Conservation (phyloP, 306 rosid genomes). For the Gleditsia sinensis region DNA sequence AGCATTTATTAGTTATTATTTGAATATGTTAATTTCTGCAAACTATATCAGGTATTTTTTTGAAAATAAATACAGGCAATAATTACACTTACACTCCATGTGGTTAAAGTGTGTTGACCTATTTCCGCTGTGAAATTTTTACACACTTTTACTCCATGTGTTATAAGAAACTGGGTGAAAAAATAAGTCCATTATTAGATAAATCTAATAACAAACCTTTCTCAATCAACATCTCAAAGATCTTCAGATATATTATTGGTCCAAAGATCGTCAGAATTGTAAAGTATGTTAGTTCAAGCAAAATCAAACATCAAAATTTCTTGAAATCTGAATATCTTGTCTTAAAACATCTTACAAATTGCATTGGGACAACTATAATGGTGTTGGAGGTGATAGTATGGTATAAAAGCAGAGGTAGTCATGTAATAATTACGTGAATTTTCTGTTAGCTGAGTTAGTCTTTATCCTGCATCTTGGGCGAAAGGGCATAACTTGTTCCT, state of each 20-base stretch:
- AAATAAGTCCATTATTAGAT: not conserved
- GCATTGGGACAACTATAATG: constrained; percentile 21
- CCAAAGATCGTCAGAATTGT: not conserved
- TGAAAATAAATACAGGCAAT: constrained; percentile 2
- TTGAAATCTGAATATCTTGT: constrained; percentile 17
- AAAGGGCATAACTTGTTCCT: not conserved
- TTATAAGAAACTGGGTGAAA: not conserved
- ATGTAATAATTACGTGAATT: not conserved
- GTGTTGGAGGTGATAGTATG: constrained; percentile 26
- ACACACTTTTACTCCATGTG: not conserved
- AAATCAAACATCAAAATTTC: constrained; percentile 1
- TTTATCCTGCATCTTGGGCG: constrained; percentile 23
- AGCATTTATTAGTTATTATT: not conserved
- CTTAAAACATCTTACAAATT: not conserved
- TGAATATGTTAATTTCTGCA: constrained; percentile 23
- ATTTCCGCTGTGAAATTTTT: not conserved
- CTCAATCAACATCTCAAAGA: not conserved
- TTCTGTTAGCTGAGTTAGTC: constrained; percentile 23
- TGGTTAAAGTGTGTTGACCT: constrained; percentile 13
- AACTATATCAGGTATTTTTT: constrained; percentile 25
- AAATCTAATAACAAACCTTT: not conserved
- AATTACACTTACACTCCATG: constrained; percentile 9
- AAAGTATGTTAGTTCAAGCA: not conserved
- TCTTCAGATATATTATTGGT: not conserved
- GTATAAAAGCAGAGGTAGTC: constrained; percentile 7